Evolutionary conservation across 2,329 filamentous ascomycete genomes (phyloP).

Genomic region (Furcasterigmium furcatum): DNA sequence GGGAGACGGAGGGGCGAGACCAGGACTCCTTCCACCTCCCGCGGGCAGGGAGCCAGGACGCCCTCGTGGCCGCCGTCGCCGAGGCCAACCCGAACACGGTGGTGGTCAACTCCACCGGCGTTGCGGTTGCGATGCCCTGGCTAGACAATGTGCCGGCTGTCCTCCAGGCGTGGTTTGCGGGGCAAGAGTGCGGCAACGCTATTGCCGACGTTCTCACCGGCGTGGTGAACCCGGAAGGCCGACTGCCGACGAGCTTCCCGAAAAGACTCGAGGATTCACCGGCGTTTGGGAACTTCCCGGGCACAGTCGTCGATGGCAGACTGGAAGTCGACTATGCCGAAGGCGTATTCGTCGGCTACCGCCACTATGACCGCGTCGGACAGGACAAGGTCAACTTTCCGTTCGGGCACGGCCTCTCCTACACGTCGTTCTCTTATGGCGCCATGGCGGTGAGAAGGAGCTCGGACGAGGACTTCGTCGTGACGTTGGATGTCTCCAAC

Average conservation of each 20-base stretch:
- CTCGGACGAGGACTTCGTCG: conserved; percentile 37
- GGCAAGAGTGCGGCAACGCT: background rate
- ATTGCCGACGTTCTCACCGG: conserved; percentile 9
- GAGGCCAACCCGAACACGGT: conserved; percentile 55
- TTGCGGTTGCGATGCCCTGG: conserved; percentile 58
- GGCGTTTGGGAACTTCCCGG: conserved; percentile 9
- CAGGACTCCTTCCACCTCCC: conserved; percentile 67
- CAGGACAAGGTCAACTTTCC: conserved; percentile 57
- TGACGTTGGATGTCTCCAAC: conserved; percentile 54
- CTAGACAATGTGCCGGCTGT: conserved; percentile 54
- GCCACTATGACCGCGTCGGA: conserved; percentile 61
- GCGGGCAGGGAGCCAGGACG: conserved; percentile 51
- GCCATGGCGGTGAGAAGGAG: conserved; percentile 35
- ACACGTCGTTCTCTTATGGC: conserved; percentile 56
- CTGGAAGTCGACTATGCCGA: conserved; percentile 60
- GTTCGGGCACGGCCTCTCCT: conserved; percentile 65
- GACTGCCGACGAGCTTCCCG: conserved; percentile 11
- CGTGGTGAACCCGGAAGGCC: conserved; percentile 9
- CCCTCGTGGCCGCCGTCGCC: conserved; percentile 53
- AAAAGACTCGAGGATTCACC: conserved; percentile 9
- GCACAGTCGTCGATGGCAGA: conserved; percentile 24
- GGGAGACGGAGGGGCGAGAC: conserved; percentile 57
- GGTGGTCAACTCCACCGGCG: conserved; percentile 61
- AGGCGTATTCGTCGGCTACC: no score
- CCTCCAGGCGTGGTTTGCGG: conserved; percentile 59